These are phyloP conservation scores for Xylariaceae sp. DNA, from an alignment of 2,329 filamentous ascomycete species.

Conservation along the genomic window DNA sequence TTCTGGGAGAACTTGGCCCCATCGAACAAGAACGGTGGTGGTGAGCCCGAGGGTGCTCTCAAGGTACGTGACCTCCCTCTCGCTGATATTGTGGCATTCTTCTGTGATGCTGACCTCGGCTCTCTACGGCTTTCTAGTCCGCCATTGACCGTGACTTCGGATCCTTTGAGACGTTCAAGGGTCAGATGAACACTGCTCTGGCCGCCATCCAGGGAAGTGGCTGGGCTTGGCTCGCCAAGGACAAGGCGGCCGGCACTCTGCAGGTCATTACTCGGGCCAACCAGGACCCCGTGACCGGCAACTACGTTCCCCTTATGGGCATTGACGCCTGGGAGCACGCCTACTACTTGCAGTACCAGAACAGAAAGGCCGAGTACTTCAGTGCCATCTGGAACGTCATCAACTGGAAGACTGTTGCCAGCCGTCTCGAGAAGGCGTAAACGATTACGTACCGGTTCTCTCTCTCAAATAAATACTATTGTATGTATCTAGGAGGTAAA, in stretches of 20 bases:
- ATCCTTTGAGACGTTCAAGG: slow-evolving; percentile 46
- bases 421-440: slow-evolving; percentile 29
- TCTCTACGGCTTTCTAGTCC: slow-evolving; percentile 32
- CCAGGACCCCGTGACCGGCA: slow-evolving; percentile 53
- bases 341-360: slow-evolving; percentile 64
- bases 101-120: not conserved
- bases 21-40: slow-evolving; percentile 34
- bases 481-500: slow-evolving; percentile 1
- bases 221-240: slow-evolving; percentile 62
- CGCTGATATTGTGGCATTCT: not conserved
- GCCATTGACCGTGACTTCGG: slow-evolving; percentile 54
- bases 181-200: slow-evolving; percentile 50
- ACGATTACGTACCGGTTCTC: too few species aligned
- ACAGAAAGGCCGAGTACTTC: slow-evolving; percentile 79
- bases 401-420: slow-evolving; percentile 53
- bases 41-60: slow-evolving; percentile 44
- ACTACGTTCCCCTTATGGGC: slow-evolving; percentile 49
- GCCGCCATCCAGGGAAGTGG: slow-evolving; percentile 60
- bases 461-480: not conserved
- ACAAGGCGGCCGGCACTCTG: slow-evolving; percentile 44
- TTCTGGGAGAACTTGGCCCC: slow-evolving; percentile 67
- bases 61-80: slow-evolving; percentile 27
- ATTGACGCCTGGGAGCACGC: slow-evolving; percentile 63
- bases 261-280: slow-evolving; percentile 59
- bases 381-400: slow-evolving; percentile 73